Evolutionary conservation across 805 yeast species (phyloP).

Genomic region (Wickerhamiella sorbophila): DNA sequence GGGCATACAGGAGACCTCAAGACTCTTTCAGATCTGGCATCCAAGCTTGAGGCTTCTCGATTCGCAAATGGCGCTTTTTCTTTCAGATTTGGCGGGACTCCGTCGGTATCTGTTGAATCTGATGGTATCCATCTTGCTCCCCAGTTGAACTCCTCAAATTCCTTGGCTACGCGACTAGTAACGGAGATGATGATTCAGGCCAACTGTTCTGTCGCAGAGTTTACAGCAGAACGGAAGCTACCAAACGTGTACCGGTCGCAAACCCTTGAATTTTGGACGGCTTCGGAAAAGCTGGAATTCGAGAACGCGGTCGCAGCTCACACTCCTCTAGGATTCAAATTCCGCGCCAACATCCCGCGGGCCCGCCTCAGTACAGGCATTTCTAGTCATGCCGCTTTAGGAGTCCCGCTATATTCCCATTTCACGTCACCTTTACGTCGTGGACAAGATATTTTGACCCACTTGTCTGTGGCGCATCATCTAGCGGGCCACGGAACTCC

Average conservation of each 20-base stretch:
- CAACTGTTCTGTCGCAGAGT: slow-evolving; percentile 32
- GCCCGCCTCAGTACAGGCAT: slow-evolving; percentile 39
- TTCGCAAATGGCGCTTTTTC: slow-evolving; percentile 29
- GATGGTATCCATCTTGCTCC: slow-evolving; percentile 14
- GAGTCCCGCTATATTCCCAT: slow-evolving; percentile 47
- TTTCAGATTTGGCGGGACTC: slow-evolving; percentile 17
- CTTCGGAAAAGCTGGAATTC: background rate
- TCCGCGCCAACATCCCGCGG: slow-evolving; percentile 35
- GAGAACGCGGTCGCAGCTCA: slow-evolving; percentile 1
- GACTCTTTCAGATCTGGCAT: slow-evolving; percentile 25
- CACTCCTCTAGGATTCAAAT: slow-evolving; percentile 22
- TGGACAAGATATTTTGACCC: slow-evolving; percentile 65
- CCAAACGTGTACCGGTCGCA: slow-evolving; percentile 22
- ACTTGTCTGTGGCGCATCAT: slow-evolving; percentile 51
- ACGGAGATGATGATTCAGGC: slow-evolving; percentile 76
- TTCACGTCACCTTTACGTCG: slow-evolving; percentile 86
- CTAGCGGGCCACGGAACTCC: slow-evolving; percentile 20
- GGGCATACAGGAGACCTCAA: slow-evolving; percentile 3
- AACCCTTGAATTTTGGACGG: slow-evolving; percentile 13
- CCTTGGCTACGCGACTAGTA: slow-evolving; percentile 50
- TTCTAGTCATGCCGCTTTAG: slow-evolving; percentile 45
- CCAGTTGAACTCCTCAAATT: slow-evolving; percentile 17
- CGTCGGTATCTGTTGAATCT: slow-evolving; percentile 9
- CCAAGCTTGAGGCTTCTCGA: slow-evolving; percentile 23
- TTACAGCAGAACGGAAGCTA: slow-evolving; percentile 13